A percentile compares a stretch with the other conserved stretches of the same genome.
Conservation (phyloP, 2,329 filamentous ascomycete species). For the Paraphaeosphaeria minitans region DNA sequence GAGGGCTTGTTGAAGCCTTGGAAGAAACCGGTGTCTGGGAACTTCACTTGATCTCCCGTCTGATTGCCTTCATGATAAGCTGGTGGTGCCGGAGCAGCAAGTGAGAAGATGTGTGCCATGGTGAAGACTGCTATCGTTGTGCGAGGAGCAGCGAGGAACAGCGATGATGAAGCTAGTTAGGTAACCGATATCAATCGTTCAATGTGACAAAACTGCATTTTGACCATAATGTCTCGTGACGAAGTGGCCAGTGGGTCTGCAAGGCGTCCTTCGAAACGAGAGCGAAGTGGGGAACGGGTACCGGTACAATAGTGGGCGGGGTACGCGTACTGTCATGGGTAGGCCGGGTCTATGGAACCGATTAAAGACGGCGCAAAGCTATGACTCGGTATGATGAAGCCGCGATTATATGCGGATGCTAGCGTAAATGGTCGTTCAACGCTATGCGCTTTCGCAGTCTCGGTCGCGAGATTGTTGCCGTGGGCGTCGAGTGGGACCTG, state of each 20-base stretch:
- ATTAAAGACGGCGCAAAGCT: neutral
- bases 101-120: slow-evolving; percentile 44
- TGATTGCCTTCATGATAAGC: slow-evolving; percentile 33
- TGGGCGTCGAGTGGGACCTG: no score
- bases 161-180: neutral
- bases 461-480: no score
- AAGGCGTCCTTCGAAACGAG: neutral
- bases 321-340: slow-evolving; percentile 15
- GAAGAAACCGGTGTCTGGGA: slow-evolving; percentile 42
- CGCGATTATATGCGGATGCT: neutral
- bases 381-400: slow-evolving; percentile 20
- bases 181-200: neutral
- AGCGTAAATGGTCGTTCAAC: neutral
- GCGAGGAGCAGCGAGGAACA: no score
- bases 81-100: slow-evolving; percentile 30
- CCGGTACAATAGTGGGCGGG: slow-evolving; percentile 27
- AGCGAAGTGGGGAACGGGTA: slow-evolving; percentile 25
- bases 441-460: neutral
- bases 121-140: slow-evolving; percentile 6
- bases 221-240: neutral
- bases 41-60: slow-evolving; percentile 37
- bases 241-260: slow-evolving; percentile 13
- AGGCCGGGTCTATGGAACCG: slow-evolving; percentile 21
- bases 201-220: neutral
- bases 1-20: slow-evolving; percentile 50